A percentile compares a stretch with the other conserved stretches of the same genome.
phyloP scores from a whole-genome alignment of 352 stramenopile genomes.

The Phytophthora sp. region DNA sequence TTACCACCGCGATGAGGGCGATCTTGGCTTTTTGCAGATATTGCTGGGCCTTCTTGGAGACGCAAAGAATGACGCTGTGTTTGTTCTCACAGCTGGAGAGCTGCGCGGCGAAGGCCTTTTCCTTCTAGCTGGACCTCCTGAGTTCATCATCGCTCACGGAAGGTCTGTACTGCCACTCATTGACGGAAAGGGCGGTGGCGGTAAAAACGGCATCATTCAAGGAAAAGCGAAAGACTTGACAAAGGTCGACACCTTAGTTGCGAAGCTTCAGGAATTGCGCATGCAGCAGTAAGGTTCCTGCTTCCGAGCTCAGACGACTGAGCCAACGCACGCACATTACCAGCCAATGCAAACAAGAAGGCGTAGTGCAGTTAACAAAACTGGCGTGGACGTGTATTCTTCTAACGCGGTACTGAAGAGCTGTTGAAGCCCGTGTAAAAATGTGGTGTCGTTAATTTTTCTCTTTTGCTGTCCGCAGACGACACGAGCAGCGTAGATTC shows the following conservation, averaged over 20 bases:
- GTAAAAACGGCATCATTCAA: conserved; percentile 79
- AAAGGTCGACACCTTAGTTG: conserved; percentile 53
- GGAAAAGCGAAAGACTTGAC: conserved; percentile 72
- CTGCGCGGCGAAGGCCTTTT: conserved; percentile 64
- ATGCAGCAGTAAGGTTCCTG: conserved; percentile 30
- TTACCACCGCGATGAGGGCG: conserved; percentile 66
- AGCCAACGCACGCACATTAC: background rate
- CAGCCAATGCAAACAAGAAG: background rate
- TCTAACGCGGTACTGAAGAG: conserved; percentile 16
- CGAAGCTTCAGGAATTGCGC: conserved; percentile 51
- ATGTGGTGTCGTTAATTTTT: conserved; percentile 7
- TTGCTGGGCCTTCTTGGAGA: conserved; percentile 57
- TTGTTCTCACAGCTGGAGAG: conserved; percentile 63
- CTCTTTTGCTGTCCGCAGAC: conserved; percentile 9
- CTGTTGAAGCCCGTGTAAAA: background rate
- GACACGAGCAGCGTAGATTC: background rate
- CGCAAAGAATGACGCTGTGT: conserved; percentile 42
- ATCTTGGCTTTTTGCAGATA: conserved; percentile 75
- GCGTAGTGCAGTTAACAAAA: background rate
- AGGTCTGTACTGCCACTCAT: conserved; percentile 64
- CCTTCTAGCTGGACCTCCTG: conserved; percentile 61
- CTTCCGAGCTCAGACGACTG: background rate
- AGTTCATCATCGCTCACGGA: conserved; percentile 63
- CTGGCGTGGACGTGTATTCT: conserved; percentile 9
- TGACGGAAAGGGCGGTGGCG: conserved; percentile 75